Percentiles rank a stretch among this genome's conserved stretches.
phyloP scores from a whole-genome alignment of 768 basidiomycete species.

The Pleurotus eryngii region DNA sequence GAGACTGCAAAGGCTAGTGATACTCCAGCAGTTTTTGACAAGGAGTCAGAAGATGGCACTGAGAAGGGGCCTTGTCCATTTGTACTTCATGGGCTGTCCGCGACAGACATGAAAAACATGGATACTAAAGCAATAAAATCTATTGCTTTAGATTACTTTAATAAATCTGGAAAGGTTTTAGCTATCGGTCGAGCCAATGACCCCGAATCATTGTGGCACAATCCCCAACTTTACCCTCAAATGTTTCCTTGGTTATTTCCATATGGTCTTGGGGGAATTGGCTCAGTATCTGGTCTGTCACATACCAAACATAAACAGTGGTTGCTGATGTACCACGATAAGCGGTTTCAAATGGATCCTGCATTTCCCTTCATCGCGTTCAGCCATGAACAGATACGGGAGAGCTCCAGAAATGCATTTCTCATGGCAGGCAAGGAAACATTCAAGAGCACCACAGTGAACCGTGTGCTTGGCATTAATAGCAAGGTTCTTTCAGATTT shows the following conservation, averaged over 20 bases:
- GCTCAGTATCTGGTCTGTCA: slow-evolving; percentile 12
- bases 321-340: slow-evolving; percentile 34
- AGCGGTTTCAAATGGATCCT: slow-evolving; percentile 31
- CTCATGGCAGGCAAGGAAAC: slow-evolving; percentile 34
- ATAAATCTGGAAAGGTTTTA: slow-evolving; percentile 13
- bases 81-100: too few relatives aligned
- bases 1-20: slow-evolving; percentile 14
- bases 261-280: slow-evolving; percentile 32
- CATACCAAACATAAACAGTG: slow-evolving; percentile 18
- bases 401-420: too few relatives aligned
- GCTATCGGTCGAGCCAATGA: slow-evolving; percentile 13
- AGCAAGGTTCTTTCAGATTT: too few relatives aligned
- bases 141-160: slow-evolving; percentile 19
- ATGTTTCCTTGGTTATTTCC: slow-evolving; percentile 22
- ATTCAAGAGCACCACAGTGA: slow-evolving; percentile 24
- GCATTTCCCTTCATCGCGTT: slow-evolving; percentile 26
- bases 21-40: slow-evolving; percentile 11
- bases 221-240: slow-evolving; percentile 29
- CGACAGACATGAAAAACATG: slow-evolving; percentile 1
- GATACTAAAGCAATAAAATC: slow-evolving; percentile 14
- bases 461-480: slow-evolving; percentile 23
- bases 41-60: not conserved
- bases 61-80: too few relatives aligned
- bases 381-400: slow-evolving; percentile 13
- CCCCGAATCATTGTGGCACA: slow-evolving; percentile 22